Evolutionary conservation across 2,329 filamentous ascomycete genomes (phyloP).

Genomic region (Mycosphaerelloides madeirae): DNA sequence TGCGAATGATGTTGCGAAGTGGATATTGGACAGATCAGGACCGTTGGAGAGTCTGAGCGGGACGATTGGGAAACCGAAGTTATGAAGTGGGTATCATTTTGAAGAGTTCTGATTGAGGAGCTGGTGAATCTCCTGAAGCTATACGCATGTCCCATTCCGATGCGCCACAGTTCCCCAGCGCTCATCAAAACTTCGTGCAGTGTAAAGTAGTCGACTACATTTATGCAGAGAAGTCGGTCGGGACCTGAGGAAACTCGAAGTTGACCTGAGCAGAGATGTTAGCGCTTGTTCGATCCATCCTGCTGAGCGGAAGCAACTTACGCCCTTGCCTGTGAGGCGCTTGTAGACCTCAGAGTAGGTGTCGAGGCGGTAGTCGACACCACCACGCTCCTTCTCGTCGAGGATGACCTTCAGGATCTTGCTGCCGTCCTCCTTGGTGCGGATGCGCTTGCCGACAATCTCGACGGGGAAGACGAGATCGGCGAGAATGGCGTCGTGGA

Average conservation of each 20-base stretch:
- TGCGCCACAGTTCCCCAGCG: background rate
- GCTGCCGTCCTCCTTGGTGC: conserved; percentile 97
- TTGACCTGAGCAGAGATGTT: conserved; percentile 36
- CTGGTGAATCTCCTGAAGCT: too few relatives aligned
- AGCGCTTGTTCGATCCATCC: too few relatives aligned
- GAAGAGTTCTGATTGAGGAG: too few relatives aligned
- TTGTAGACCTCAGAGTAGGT: conserved; percentile 99
- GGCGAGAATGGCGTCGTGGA: conserved; percentile 96
- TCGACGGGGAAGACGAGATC: conserved; percentile 99
- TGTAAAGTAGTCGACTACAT: background rate
- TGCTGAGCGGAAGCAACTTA: conserved; percentile 37
- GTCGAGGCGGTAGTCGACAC: conserved; percentile 98
- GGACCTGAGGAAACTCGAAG: conserved; percentile 96
- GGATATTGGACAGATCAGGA: conserved; percentile 30
- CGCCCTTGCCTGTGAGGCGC: conserved; percentile 90
- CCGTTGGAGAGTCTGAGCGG: conserved; percentile 1
- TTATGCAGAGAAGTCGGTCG: conserved; percentile 63
- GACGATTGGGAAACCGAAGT: conserved; percentile 8
- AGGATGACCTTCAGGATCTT: conserved; percentile 99
- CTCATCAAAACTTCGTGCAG: background rate
- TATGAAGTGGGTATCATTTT: conserved; percentile 3
- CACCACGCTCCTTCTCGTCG: conserved; percentile 99
- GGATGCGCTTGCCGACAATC: conserved; percentile 98
- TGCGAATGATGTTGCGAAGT: conserved; percentile 30
- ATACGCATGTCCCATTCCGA: background rate